Base-by-base conservation (phyloP, 176 grass and related monocot genomes). In the Oryza punctata region DNA sequence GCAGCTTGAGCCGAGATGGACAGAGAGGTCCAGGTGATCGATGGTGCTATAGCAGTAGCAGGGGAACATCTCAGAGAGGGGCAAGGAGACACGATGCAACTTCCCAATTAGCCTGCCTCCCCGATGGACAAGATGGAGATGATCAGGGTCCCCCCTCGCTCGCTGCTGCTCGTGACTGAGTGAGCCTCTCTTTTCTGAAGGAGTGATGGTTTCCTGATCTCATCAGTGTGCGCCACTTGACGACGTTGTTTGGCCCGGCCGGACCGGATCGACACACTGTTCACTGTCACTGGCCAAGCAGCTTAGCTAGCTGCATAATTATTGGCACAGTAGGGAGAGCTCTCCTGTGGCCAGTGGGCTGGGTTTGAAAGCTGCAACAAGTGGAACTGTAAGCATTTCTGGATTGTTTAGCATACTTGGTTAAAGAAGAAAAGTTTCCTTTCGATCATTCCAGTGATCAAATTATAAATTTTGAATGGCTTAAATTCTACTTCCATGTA, bases 1-100 rank as follows among this genome's bases (percentile, higher is more conserved):
- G n/a, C n/a, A 24, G 57, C 57, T 16, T 61, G n/a, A 6, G 10
- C 72, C 43, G 43, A 49, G 47, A 45, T 23, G 1, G 79, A 43
- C 80, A n/a, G n/a, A 67, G 44, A 47, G 73, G 13, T 25, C 60
- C 60, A 52, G 68, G 68, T 35, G 32, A 72, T 50, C 49, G 32
- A 52, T 61, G 57, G n/a, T 24, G 57, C n/a, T 23, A 57, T n/a
- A 15, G 26, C 32, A 7, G 4, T 50, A 57, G 69, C 77, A 23
- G 85, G 63, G 63, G 80, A 3, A 69, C 72, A 78, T 28, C 43
- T 54, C 82, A 60, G 64, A 24, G 71, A 26, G 26, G 46, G 45
- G 37, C 45, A 77, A 29, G 57, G 75, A 10, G 81, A 88, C 87
- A 88, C 61, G 75, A 80, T 13, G 81, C 81, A 75, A 88, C 81